Base-by-base conservation (phyloP, 495 filamentous ascomycete genomes). In the Hypoxylon rickii region DNA sequence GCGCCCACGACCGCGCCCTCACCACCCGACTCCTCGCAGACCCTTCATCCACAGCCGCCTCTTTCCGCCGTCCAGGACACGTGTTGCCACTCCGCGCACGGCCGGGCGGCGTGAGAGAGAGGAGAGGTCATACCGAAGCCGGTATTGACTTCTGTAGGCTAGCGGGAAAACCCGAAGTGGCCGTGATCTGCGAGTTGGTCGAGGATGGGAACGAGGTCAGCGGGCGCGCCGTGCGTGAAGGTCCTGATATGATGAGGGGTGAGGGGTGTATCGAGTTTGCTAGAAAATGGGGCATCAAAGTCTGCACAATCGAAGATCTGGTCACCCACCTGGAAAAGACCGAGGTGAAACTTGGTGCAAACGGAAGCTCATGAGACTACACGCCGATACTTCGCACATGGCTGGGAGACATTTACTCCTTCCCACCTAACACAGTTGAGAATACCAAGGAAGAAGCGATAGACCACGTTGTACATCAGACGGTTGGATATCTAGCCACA, bases 241-340 rank as follows among this genome's bases (percentile, higher is more conserved):
- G 83, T 32, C 84, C 86, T 15, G 89, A 85, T 1, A 98, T 97
- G 94, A 89, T 97, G 89, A 75, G 92, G 60, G 82, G 91, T 52
- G 92, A 97, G 80, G 88, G 81, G 3, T 97, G 94, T 69, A 77
- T 98, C 67, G 79, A 73, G 24, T 98, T 98, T 80, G 95, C 91
- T 10, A 82, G 83, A 71, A 84, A 79, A 69, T 97, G 89, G 87
- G 92, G 91, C 7, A 73, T 97, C 56, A 92, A 87, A 75, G 90
- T 96, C 33, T 96, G 92, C 71, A 97, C 94, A 6, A 97, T 98
- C 73, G 92, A 92, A 67, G 91, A 89, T 69, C 73, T 98, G 73
- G 87, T 92, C 32, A 76, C 69, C 50, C 89, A 93, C 70, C 68
- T 97, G 41, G 88, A 96, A 73, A 83, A 80, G 76, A 78, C 72